Evolutionary conservation across 164 flowering plant species (phyloP).

Genomic region (Liriodendron chinense): DNA sequence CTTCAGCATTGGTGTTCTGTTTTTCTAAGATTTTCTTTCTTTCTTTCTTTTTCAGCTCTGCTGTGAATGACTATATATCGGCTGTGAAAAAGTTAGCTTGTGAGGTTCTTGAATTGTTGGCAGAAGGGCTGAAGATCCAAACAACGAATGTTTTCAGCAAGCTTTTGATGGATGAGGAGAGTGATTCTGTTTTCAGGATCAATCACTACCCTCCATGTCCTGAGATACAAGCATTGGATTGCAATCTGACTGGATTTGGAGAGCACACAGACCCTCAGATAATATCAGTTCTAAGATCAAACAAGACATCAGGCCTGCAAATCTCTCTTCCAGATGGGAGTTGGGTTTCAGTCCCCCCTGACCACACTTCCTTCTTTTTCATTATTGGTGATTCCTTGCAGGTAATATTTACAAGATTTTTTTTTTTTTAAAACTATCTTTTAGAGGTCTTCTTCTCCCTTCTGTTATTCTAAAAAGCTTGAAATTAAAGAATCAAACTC

Average conservation of each 20-base stretch:
- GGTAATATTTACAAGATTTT: constrained; percentile 37
- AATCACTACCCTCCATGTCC: constrained; percentile 89
- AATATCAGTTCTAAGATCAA: constrained; percentile 75
- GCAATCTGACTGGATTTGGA: constrained; percentile 74
- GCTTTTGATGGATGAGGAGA: constrained; percentile 56
- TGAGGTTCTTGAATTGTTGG: constrained; percentile 57
- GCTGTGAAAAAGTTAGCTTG: constrained; percentile 50
- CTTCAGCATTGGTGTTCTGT: not conserved
- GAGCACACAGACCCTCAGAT: constrained; percentile 98
- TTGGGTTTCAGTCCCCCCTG: constrained; percentile 90
- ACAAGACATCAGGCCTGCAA: constrained; percentile 75
- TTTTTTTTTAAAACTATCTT: not conserved
- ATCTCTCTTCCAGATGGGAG: constrained; percentile 69
- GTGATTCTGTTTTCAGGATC: constrained; percentile 75
- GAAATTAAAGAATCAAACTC: too few relatives aligned
- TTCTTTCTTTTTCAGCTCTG: constrained; percentile 27
- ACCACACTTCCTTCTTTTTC: constrained; percentile 73
- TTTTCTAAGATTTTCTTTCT: not conserved
- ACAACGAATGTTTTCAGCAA: constrained; percentile 51
- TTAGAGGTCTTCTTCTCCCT: too few relatives aligned
- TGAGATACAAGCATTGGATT: constrained; percentile 37
- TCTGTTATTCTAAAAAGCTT: too few relatives aligned
- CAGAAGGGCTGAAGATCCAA: constrained; percentile 53
- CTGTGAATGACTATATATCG: constrained; percentile 43
- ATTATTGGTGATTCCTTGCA: constrained; percentile 85